Percentiles rank a stretch among this genome's conserved stretches.
phyloP scores from a whole-genome alignment of 139 green algal species.

The Picochlorum sp. region DNA sequence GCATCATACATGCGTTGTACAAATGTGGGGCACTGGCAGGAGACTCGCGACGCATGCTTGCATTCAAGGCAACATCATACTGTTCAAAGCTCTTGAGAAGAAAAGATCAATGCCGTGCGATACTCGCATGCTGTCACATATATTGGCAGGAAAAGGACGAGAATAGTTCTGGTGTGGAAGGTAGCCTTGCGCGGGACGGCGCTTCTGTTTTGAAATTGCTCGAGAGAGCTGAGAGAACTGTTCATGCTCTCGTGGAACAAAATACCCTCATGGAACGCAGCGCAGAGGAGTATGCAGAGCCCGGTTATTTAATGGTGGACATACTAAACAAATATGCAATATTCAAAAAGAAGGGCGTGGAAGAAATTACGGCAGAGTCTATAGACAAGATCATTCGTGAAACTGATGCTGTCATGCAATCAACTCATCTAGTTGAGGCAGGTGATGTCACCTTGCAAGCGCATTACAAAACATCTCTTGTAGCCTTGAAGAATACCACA shows the following conservation, averaged over 20 bases:
- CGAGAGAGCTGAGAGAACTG: neutral
- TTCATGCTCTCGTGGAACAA: slow-evolving; percentile 55
- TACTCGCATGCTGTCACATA: slow-evolving; percentile 69
- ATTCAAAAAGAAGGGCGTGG: slow-evolving; percentile 45
- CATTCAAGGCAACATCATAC: slow-evolving; percentile 73
- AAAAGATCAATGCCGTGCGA: slow-evolving; percentile 79
- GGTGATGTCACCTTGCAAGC: no score
- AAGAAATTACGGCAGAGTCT: slow-evolving; percentile 38
- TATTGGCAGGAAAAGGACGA: slow-evolving; percentile 61
- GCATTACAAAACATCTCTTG: no score
- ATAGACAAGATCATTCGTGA: slow-evolving; percentile 58
- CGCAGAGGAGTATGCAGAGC: neutral
- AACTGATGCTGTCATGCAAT: slow-evolving; percentile 32
- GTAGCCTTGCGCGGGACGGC: no score
- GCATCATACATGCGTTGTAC: slow-evolving; percentile 80
- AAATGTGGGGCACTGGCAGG: slow-evolving; percentile 58
- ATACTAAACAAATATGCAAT: slow-evolving; percentile 76
- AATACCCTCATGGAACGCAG: slow-evolving; percentile 27
- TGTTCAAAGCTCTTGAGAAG: slow-evolving; percentile 76
- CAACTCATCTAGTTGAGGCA: no score
- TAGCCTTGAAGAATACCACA: neutral
- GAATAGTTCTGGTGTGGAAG: neutral
- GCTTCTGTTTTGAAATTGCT: slow-evolving; percentile 6
- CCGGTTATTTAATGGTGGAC: slow-evolving; percentile 62
- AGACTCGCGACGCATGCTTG: slow-evolving; percentile 73